Percentiles rank a stretch among this genome's conserved stretches.
Conservation (phyloP, 2,329 filamentous ascomycete species). For the Sarocladiaceae sp. region DNA sequence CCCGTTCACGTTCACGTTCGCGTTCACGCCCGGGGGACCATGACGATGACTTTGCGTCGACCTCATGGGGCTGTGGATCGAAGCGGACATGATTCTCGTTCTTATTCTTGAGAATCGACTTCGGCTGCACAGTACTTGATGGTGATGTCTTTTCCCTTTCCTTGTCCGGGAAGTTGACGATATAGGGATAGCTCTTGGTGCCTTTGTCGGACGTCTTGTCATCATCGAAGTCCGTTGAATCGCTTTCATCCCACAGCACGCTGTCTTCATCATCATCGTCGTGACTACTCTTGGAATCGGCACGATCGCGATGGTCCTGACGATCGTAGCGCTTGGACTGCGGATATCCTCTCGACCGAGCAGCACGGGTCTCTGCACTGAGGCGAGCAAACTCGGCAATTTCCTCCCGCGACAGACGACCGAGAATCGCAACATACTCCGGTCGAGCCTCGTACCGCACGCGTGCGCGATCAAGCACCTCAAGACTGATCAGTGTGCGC, state of each 20-base stretch:
- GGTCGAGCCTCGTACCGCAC: constrained; percentile 54
- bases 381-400: constrained; percentile 45
- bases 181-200: constrained; percentile 27
- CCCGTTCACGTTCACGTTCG: constrained; percentile 22
- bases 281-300: constrained; percentile 27
- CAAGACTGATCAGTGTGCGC: constrained; percentile 45
- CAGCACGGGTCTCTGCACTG: constrained; percentile 40
- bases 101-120: constrained; percentile 56
- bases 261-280: constrained; percentile 24
- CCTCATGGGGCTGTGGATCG: constrained; percentile 40
- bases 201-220: constrained; percentile 24
- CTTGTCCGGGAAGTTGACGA: constrained; percentile 29
- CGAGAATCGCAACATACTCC: constrained; percentile 53
- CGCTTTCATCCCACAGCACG: constrained; percentile 23
- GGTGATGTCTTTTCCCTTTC: constrained; percentile 27
- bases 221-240: constrained; percentile 26
- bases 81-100: constrained; percentile 52
- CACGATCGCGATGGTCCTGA: constrained; percentile 14
- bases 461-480: constrained; percentile 46
- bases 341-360: constrained; percentile 21
- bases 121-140: constrained; percentile 35
- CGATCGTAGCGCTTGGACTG: constrained; percentile 11
- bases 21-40: constrained; percentile 17
- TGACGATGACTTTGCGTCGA: constrained; percentile 25
- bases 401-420: constrained; percentile 44